Evolutionary conservation across 371 early-diverging fungal genomes (phyloP), one percentile per base, ranked within the genome.

Genomic region (Nematocida ironsii): DNA sequence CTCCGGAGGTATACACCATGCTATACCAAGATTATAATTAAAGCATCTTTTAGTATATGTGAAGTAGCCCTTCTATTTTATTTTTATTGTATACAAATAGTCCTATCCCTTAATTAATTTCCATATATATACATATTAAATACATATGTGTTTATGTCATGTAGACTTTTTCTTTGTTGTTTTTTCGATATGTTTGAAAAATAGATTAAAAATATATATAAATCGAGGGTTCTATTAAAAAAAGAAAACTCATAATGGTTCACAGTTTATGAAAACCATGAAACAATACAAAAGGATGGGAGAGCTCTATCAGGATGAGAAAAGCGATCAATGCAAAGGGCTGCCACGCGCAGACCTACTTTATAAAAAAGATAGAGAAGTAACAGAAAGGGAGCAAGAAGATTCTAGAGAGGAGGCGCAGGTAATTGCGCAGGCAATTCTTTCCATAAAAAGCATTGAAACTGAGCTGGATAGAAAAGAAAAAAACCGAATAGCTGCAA

Each of bases 401-500:
- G 44, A 50, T 13, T 40, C 62, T 52, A 23, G 5, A 13, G 62
- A 27, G 9, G 62, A 27, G 25, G 61, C 71, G 20, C 13, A 70
- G 23, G 47, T 42, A 44, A 44, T 44, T 64, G 64, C 64, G 2
- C 64, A 64, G 64, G 45, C 80, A 9, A 78, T 78, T 5, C 25
- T 70, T 20, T 58, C 60, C 55, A 68, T 78, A 18, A 45, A 33
- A 48, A 42, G 23, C 7, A 57, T 23, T 7, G 68, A 69, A 58
- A 56, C 23, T 7, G 40, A 54, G 33, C 6, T 23, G 9, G 52
- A 40, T 71, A 84, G 84, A 67, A 85, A 85, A 70, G 86, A 87
- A 61, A 85, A 82, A 62, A 87, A 87, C 82, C 54, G 85, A 54
- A 42, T 86, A 45, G 87, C 87, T 39, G 87, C 87, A 16, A 84